These are phyloP conservation scores for Podospora pseudocomata DNA, from an alignment of 495 filamentous ascomycete genomes.

Conservation along the genomic window DNA sequence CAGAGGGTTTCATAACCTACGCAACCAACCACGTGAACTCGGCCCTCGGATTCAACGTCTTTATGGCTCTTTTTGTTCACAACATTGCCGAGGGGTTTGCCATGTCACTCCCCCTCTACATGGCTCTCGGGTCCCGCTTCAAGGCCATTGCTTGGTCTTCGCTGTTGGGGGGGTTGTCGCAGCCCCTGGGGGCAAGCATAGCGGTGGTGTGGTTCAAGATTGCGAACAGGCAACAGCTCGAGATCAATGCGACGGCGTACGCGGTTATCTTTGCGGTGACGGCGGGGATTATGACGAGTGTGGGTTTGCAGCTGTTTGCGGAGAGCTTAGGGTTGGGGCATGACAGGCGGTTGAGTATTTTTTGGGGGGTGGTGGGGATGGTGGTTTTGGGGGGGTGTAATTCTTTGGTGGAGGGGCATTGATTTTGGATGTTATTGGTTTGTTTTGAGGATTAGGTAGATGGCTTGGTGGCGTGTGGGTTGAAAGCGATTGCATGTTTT, in stretches of 20 bases:
- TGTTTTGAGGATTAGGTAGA: not conserved
- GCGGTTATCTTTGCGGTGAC: conserved; percentile 86
- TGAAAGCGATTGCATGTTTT: not conserved
- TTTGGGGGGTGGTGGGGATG: conserved; percentile 88
- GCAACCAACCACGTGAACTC: conserved; percentile 96
- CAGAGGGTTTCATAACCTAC: conserved; percentile 97
- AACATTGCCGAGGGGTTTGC: conserved; percentile 97
- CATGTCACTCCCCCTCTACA: conserved; percentile 85
- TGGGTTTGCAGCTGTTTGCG: conserved; percentile 82
- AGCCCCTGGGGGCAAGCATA: conserved; percentile 79
- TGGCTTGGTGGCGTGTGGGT: not conserved
- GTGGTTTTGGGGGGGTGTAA: conserved; percentile 79
- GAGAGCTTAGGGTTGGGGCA: conserved; percentile 82
- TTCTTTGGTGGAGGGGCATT: conserved; percentile 52
- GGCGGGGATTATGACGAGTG: conserved; percentile 90
- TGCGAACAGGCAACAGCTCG: conserved; percentile 48
- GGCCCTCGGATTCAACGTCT: conserved; percentile 79
- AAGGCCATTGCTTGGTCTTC: conserved; percentile 82
- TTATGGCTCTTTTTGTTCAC: conserved; percentile 93
- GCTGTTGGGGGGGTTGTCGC: conserved; percentile 77
- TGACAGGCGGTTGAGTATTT: conserved; percentile 71
- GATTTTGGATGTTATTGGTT: not conserved
- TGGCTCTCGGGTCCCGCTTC: conserved; percentile 70
- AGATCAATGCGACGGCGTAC: conserved; percentile 68
- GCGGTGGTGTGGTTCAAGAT: conserved; percentile 79